Percentiles rank a stretch among this genome's conserved stretches.
Evolutionary conservation across 2,329 filamentous ascomycete genomes (phyloP).

Genomic region (Hypoxylon sp.): DNA sequence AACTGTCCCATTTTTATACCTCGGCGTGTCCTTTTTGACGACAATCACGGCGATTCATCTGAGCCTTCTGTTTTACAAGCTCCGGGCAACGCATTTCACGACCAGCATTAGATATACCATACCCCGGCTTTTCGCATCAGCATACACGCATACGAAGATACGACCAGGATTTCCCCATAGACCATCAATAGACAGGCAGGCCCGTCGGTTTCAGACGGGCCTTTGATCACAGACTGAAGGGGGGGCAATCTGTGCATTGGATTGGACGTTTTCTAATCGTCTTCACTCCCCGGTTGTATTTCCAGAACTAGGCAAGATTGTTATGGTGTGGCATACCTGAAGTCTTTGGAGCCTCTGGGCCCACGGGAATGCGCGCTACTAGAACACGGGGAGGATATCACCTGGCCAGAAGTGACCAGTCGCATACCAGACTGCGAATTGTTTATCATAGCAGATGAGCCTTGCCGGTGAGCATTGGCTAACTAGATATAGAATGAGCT

Average conservation of each 20-base stretch:
- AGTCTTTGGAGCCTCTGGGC: too few relatives aligned
- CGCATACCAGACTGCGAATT: background rate
- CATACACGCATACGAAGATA: slow-evolving; percentile 6
- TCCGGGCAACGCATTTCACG: slow-evolving; percentile 9
- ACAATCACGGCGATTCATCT: background rate
- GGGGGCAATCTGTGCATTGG: slow-evolving; percentile 18
- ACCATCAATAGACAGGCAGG: slow-evolving; percentile 25
- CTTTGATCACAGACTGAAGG: background rate
- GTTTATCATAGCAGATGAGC: slow-evolving; percentile 1
- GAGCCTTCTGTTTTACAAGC: background rate
- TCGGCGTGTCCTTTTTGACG: background rate
- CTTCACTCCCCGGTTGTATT: slow-evolving; percentile 9
- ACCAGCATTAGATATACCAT: slow-evolving; percentile 32
- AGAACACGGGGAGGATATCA: background rate
- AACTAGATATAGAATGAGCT: slow-evolving; percentile 5
- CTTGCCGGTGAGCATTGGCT: slow-evolving; percentile 1
- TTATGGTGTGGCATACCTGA: background rate
- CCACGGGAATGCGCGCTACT: slow-evolving; percentile 1
- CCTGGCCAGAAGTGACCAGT: background rate
- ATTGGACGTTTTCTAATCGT: slow-evolving; percentile 24
- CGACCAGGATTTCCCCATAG: slow-evolving; percentile 21
- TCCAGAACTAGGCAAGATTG: slow-evolving; percentile 5
- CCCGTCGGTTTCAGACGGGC: slow-evolving; percentile 4
- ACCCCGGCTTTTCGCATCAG: background rate
- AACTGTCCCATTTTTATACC: slow-evolving; percentile 7